Evolutionary conservation across 1,284 basidiomycete genomes (phyloP), one percentile per base, ranked within the genome.

Genomic region (Boletus holoroseus): DNA sequence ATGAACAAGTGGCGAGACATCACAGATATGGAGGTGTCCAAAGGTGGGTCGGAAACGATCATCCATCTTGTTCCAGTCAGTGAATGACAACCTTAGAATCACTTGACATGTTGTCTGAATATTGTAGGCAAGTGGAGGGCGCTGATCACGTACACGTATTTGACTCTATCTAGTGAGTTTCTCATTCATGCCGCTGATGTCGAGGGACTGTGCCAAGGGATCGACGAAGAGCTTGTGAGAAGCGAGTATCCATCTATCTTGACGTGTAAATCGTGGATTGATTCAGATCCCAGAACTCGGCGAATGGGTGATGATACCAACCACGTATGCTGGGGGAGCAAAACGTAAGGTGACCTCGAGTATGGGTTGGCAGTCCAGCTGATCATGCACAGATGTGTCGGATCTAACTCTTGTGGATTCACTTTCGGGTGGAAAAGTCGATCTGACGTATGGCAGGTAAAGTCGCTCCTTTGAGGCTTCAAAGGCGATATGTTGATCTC

Each of bases 1-100:
- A 98, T 96, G 94, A 97, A 99, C 71, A 91, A 94, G 63, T 99
- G 96, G 96, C 94, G 97, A 68, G 88, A 90, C 51, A 79, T 97
- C 48, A 98, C 96, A 0, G 91, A 98, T 62, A 92, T 93, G 85
- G 85, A 90, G 62, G 90, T 99, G 16, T 88, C 79, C 53, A 73
- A 85, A 79, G 89, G 91, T 87, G 50, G 5, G 56, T 42, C 38
- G 40, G 15, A 24, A 31, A 39, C 9, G 35, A 26, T 34, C 13
- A 41, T 41, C 18, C 7, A 31, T 11, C 46, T 12, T 30, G 37
- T 44, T 28, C 15, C 24, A 42, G 22, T 35, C 22, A 18, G 13
- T 52, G 44, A 49, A 52, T 49, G n/a, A 12, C 18, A 3, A 20
- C 31, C 18, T 5, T 58, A 93, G 90, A 83, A 44, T 81, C 86